phyloP scores from a whole-genome alignment of 208 protist genomes.

The Naegleria fowleri region DNA sequence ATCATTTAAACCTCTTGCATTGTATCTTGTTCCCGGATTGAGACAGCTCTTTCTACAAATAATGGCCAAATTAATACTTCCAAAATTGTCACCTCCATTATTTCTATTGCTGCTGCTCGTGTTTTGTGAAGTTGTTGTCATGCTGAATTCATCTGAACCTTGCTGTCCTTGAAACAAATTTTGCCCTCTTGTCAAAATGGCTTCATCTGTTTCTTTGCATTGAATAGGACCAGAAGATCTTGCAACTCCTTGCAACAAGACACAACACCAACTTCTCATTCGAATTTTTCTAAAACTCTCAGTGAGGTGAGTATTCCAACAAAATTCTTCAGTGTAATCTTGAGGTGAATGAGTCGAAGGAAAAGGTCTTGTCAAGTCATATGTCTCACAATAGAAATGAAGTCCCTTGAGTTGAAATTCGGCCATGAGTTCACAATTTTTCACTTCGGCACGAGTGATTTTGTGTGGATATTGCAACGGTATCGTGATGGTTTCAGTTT shows the following conservation, averaged over 20 bases:
- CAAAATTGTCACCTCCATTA: not conserved
- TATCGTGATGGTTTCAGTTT: slow-evolving; percentile 20
- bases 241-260: slow-evolving; percentile 52
- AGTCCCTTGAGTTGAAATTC: slow-evolving; percentile 49
- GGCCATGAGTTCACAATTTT: slow-evolving; percentile 43
- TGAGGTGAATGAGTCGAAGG: slow-evolving; percentile 38
- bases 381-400: slow-evolving; percentile 59
- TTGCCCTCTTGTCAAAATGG: not conserved
- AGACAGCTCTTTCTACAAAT: slow-evolving; percentile 47
- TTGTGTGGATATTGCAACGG: not conserved
- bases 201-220: slow-evolving; percentile 8
- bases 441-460: slow-evolving; percentile 28
- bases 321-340: slow-evolving; percentile 44
- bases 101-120: not conserved
- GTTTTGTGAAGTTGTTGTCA: not conserved
- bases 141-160: not conserved
- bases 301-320: slow-evolving; percentile 54
- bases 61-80: slow-evolving; percentile 34
- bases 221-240: slow-evolving; percentile 13
- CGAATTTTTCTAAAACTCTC: slow-evolving; percentile 40
- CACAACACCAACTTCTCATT: slow-evolving; percentile 45
- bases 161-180: not conserved
- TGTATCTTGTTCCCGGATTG: slow-evolving; percentile 56
- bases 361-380: slow-evolving; percentile 52
- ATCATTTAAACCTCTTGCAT: slow-evolving; percentile 53